Evolutionary conservation across 2,329 filamentous ascomycete species (phyloP).

Genomic region (Aureobasidium sp.): DNA sequence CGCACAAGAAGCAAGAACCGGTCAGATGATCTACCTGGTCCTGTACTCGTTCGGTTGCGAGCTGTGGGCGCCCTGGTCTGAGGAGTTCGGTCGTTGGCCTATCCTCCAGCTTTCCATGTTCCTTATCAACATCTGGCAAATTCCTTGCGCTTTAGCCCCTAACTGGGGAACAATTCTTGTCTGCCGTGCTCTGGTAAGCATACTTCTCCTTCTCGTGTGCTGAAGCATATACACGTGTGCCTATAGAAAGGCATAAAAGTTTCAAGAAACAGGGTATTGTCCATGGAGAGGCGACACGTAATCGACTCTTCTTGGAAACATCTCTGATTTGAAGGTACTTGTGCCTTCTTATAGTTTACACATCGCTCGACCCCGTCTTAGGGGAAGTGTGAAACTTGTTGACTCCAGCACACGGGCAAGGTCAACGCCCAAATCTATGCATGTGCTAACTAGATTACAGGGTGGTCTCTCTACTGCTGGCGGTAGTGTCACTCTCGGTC

Average conservation of each 20-base stretch:
- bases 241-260: background rate
- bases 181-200: slow-evolving; percentile 37
- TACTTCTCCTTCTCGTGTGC: background rate
- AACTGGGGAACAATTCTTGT: slow-evolving; percentile 35
- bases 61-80: slow-evolving; percentile 80
- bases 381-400: too few species aligned
- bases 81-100: slow-evolving; percentile 70
- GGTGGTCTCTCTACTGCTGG: slow-evolving; percentile 44
- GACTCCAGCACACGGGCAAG: background rate
- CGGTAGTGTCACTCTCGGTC: slow-evolving; percentile 55
- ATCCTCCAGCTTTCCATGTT: slow-evolving; percentile 65
- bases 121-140: slow-evolving; percentile 68
- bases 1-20: slow-evolving; percentile 58
- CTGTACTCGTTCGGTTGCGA: slow-evolving; percentile 80
- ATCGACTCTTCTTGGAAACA: background rate
- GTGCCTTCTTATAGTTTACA: background rate
- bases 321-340: background rate
- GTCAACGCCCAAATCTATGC: slow-evolving; percentile 22
- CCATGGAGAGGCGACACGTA: background rate
- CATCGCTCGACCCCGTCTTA: background rate
- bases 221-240: background rate
- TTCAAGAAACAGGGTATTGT: background rate
- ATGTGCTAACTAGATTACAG: slow-evolving; percentile 18
- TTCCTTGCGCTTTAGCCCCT: slow-evolving; percentile 43
- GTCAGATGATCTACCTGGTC: slow-evolving; percentile 70